Evolutionary conservation across 2,329 filamentous ascomycete species (phyloP), one percentile per base, ranked within the genome.

Genomic region (Akanthomyces lecanii): DNA sequence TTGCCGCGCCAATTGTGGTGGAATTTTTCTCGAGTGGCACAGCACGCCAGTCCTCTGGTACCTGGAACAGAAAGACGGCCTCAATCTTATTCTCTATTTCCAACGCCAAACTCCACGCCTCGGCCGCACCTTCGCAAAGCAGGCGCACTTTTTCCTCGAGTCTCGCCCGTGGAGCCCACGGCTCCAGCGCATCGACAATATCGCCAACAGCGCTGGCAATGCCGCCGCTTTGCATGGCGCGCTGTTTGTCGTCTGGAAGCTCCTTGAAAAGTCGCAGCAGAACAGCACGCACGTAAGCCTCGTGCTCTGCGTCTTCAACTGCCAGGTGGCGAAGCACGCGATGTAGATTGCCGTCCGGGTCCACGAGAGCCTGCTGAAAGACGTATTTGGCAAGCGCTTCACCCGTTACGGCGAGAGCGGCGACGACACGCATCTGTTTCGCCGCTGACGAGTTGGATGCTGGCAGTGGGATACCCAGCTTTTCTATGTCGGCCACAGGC

Each of bases 341-440:
- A 14, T 44, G 21, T 14, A 61, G 4, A 7, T 51, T 47, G 23
- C 14, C 12, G 12, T 25, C 25, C 7, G 28, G 14, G 7, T n/a
- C 33, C 14, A 61, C 33, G 8, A 61, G 25, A 0, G 36, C n/a
- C 18, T 53, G 57, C 21, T 47, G 45, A 25, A 61, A 61, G 2
- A 61, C 18, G 10, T 61, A 36, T 2, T 21, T 6, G 21, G 3
- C 12, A 4, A 61, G 38, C 3, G 36, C 47, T 10, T 5, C 1
- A 8, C 33, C 38, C 12, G 21, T 23, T 8, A 53, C 23, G 8
- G 4, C 2, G 11, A 61, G 57, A 8, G 28, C 57, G 21, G 48
- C 57, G 10, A 21, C 57, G 3, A 61, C 10, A 10, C 57, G 52
- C 57, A 61, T 61, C 18, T 52, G 36, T 36, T 53, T 61, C 16